These are phyloP conservation scores for Eruca vesicaria DNA, from an alignment of 441 rosid genomes.

Conservation along the genomic window DNA sequence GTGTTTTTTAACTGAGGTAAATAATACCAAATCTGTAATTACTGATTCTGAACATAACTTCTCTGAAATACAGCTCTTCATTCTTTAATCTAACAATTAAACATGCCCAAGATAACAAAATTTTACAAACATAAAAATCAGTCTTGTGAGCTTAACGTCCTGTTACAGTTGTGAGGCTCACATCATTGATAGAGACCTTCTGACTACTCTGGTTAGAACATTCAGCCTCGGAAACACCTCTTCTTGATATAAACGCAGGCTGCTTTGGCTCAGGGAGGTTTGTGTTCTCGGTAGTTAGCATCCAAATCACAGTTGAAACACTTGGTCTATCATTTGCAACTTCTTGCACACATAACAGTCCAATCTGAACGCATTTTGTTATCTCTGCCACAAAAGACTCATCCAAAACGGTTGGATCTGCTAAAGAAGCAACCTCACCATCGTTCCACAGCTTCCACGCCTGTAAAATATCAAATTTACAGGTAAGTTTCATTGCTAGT, in stretches of 20 bases:
- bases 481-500: not conserved
- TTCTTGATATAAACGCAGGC: constrained; percentile 36
- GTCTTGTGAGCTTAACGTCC: constrained; percentile 26
- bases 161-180: constrained; percentile 30
- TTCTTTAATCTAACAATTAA: not conserved
- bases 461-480: constrained; percentile 27
- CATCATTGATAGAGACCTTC: constrained; percentile 22
- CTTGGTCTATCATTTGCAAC: constrained; percentile 52
- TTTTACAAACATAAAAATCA: not conserved
- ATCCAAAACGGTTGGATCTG: constrained; percentile 31
- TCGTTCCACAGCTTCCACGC: constrained; percentile 70
- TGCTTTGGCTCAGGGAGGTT: constrained; percentile 32
- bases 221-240: constrained; percentile 36
- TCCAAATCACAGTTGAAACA: constrained; percentile 40
- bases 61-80: not conserved
- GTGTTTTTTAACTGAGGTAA: not conserved
- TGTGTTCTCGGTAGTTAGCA: constrained; percentile 46
- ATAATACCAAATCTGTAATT: not conserved
- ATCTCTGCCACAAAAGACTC: constrained; percentile 28
- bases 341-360: constrained; percentile 60
- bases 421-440: constrained; percentile 29
- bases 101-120: not conserved
- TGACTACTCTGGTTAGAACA: constrained; percentile 38
- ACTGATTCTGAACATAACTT: not conserved
- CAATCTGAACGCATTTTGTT: constrained; percentile 51